Evolutionary conservation across 2,329 filamentous ascomycete species (phyloP).

Genomic region (Botryosphaeria dothidea): DNA sequence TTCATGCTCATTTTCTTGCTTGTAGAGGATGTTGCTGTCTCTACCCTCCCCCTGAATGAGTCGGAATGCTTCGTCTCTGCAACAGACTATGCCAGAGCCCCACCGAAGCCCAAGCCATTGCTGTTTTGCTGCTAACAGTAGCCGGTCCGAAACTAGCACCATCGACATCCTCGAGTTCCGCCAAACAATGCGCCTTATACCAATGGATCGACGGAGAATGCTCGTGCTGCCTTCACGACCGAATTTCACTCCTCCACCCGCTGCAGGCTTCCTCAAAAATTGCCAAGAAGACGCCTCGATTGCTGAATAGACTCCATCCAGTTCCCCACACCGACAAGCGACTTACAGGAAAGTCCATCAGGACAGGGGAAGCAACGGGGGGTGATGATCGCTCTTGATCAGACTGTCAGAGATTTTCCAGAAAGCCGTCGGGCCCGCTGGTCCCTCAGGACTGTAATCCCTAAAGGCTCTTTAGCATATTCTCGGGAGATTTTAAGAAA

Average conservation of each 20-base stretch:
- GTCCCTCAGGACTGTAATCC: conserved; percentile 67
- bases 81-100: not conserved
- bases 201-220: not conserved
- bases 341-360: conserved; percentile 13
- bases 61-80: not conserved
- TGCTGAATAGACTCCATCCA: not conserved
- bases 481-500: not conserved
- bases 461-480: conserved; percentile 34
- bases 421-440: conserved; percentile 73
- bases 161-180: not conserved
- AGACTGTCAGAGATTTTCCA: conserved; percentile 68
- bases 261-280: not conserved
- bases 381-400: conserved; percentile 6
- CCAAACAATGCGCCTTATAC: not conserved
- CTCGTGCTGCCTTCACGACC: not conserved
- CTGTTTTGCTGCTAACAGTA: not conserved
- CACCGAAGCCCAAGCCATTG: not conserved
- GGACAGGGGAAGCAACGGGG: conserved; percentile 20
- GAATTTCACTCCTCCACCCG: not conserved
- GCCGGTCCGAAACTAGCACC: not conserved
- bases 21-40: conserved; percentile 3
- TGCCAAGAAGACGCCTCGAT: not conserved
- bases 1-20: conserved; percentile 13
- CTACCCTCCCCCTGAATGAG: not conserved
- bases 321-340: not conserved